Percentiles rank a stretch among this genome's conserved stretches.
Conservation (phyloP, 495 filamentous ascomycete genomes). For the Neurospora cerealis region DNA sequence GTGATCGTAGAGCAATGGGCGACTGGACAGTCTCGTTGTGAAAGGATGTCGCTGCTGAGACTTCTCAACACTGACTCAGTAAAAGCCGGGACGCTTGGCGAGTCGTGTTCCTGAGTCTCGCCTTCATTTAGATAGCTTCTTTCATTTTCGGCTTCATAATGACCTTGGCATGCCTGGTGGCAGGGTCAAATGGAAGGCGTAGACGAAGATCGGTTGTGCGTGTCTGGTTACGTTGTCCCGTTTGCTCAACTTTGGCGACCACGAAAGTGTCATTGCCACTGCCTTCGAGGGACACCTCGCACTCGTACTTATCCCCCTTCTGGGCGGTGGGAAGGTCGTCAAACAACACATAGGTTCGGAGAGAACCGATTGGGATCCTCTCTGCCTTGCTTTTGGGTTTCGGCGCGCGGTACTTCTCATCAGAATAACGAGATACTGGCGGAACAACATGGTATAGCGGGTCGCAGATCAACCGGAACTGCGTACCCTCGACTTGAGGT, state of each 20-base stretch:
- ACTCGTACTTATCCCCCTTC: neutral
- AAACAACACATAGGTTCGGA: neutral
- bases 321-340: neutral
- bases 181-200: neutral
- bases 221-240: neutral
- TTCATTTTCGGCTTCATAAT: neutral
- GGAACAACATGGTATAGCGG: neutral
- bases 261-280: neutral
- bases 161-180: neutral
- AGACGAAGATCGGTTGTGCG: neutral
- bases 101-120: neutral
- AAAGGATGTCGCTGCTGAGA: neutral
- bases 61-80: too few relatives aligned
- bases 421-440: too few relatives aligned
- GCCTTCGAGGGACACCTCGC: neutral
- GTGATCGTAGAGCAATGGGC: neutral
- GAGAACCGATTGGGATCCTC: neutral
- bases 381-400: neutral
- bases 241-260: neutral
- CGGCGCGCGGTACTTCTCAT: neutral
- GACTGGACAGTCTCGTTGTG: neutral
- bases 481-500: neutral
- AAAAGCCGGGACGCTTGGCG: fast-evolving
- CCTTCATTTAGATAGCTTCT: neutral
- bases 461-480: neutral